A percentile compares a stretch with the other conserved stretches of the same genome.
Conservation (phyloP, 2,329 filamentous ascomycete genomes). For the Phyllosticta paracitricarpa region DNA sequence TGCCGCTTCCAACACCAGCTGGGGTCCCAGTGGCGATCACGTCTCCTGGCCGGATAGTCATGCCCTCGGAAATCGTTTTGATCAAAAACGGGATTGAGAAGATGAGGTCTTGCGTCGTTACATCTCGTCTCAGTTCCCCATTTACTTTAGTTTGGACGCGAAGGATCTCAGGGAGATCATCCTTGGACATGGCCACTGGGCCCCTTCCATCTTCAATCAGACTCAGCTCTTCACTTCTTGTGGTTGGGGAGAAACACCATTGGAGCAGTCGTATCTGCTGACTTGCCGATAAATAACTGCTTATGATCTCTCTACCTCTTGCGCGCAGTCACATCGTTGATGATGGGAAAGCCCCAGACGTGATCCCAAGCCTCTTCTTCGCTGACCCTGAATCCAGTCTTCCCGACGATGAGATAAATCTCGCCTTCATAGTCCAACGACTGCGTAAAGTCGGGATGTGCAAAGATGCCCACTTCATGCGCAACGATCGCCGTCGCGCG, state of each 20-base stretch:
- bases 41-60: constrained; percentile 33
- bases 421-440: constrained; percentile 49
- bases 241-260: constrained; percentile 30
- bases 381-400: constrained; percentile 34
- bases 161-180: constrained; percentile 33
- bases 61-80: constrained; percentile 36
- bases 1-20: constrained; percentile 39
- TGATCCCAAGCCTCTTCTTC: constrained; percentile 39
- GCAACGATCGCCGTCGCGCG: constrained; percentile 44
- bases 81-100: constrained; percentile 40
- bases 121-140: constrained; percentile 41
- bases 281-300: constrained; percentile 51
- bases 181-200: constrained; percentile 41
- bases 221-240: not conserved
- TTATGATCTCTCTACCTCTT: constrained; percentile 48
- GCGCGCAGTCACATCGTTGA: constrained; percentile 48
- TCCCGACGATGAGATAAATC: constrained; percentile 47
- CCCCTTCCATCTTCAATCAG: constrained; percentile 21
- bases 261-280: constrained; percentile 45
- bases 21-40: constrained; percentile 39
- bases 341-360: constrained; percentile 48
- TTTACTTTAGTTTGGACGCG: constrained; percentile 39
- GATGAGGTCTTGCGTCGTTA: constrained; percentile 34
- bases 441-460: constrained; percentile 38
- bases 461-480: constrained; percentile 36